Evolutionary conservation across 2,329 filamentous ascomycete species (phyloP).

Genomic region (Xylariomycetidae sp.): DNA sequence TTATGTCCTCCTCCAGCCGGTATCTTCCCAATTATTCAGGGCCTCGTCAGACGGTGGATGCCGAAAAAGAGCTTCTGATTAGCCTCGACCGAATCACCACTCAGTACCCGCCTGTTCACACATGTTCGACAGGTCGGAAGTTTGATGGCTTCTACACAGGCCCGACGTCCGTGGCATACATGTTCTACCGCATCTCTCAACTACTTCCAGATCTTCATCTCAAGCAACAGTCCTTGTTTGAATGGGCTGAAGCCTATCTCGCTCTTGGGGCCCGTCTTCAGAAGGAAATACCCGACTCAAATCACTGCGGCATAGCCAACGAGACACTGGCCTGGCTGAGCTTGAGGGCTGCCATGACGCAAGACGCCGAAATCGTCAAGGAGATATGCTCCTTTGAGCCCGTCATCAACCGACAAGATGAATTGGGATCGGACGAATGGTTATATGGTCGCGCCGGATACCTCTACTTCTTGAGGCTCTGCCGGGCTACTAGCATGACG

Average conservation of each 20-base stretch:
- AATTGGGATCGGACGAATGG: conserved; percentile 54
- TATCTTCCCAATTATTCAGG: conserved; percentile 15
- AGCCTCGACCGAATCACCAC: conserved; percentile 18
- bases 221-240: conserved; percentile 33
- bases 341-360: conserved; percentile 38
- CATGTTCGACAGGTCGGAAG: conserved; percentile 22
- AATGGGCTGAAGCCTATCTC: conserved; percentile 47
- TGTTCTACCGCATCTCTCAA: conserved; percentile 46
- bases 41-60: conserved; percentile 7
- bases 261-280: conserved; percentile 29
- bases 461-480: conserved; percentile 62
- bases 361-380: conserved; percentile 32
- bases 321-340: conserved; percentile 45
- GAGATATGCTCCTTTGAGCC: conserved; percentile 36
- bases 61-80: conserved; percentile 15
- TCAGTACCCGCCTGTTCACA: conserved; percentile 19
- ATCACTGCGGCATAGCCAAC: conserved; percentile 44
- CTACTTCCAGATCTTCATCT: conserved; percentile 39
- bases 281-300: conserved; percentile 30
- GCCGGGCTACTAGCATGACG: conserved; percentile 45
- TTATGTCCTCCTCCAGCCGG: conserved; percentile 12
- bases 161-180: conserved; percentile 51
- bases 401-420: conserved; percentile 38
- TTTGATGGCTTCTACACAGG: conserved; percentile 48
- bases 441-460: conserved; percentile 64